Base-by-base conservation (phyloP, 208 protist species). In the Leishmania martiniquensis region DNA sequence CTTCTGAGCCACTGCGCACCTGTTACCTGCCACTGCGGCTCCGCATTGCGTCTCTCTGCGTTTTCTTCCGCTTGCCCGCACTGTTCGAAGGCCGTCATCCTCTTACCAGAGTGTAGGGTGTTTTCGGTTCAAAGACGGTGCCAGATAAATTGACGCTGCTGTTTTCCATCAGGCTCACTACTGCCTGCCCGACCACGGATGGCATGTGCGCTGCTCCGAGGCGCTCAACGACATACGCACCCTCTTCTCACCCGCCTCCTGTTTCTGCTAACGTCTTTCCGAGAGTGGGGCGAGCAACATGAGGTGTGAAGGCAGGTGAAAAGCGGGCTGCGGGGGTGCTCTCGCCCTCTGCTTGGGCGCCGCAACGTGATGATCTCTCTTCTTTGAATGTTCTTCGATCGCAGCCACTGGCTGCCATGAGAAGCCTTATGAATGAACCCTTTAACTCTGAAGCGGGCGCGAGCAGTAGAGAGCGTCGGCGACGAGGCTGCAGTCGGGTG, bases 341-440 rank as follows among this genome's bases (percentile, higher is more conserved):
- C n/a, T n/a, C n/a, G n/a, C n/a, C n/a, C n/a, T n/a, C n/a, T n/a
- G 20, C 62, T 13, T 44, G 62, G 17, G 34, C 37, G n/a, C 62
- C 34, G 12, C 17, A 15, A 25, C 17, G 42, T 65, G 73, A 77
- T 78, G 73, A 72, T 52, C 4, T 29, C 37, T 37, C 45, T 67
- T 62, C 73, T 83, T 77, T 76, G 72, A 83, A 83, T 83, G 72
- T 78, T 78, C 73, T 22, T 83, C 66, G 72, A 83, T 29, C n/a
- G 25, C 51, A 6, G 69, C 12, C 29, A 4, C 0, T 15, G 34
- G 42, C 77, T 75, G 76, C 37, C 52, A 73, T 82, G 77, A 82
- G 63, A 82, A 77, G 77, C 77, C 10, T n/a, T 29, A 22, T 52
- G 47, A 47, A 78, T 74, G 79, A 78, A 76, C 72, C 79, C 74